Base-by-base conservation (phyloP, 2,329 filamentous ascomycete genomes). In the Zalaria sp. region DNA sequence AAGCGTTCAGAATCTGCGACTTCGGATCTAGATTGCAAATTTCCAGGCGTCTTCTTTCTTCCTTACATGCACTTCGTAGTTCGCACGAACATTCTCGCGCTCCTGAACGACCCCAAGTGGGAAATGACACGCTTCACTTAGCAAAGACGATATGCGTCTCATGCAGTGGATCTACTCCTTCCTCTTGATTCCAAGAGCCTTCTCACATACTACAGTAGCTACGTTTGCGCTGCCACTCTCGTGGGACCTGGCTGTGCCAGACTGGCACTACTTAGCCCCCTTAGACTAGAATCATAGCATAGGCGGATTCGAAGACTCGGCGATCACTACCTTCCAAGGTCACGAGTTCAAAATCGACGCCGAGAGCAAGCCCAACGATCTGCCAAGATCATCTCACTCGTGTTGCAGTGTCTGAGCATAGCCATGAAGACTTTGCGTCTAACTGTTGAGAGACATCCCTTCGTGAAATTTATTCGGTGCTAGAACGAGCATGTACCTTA, bases 271-370 rank as follows among this genome's bases (percentile, higher is more conserved):
- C 18, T 18, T 18, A 18, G 18, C 18, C 18, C 18, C 18, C 18
- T 18, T 18, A 18, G 18, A 18, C 18, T 18, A 18, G 18, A 18
- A 18, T 18, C 18, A 18, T 18, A 18, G 18, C 18, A 18, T 18
- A 34, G 83, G 84, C 83, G 79, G 83, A 83, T 83, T 91, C 84
- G 84, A 91, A 91, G 84, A 84, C 87, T 86, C 83, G 67, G 71
- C 71, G 79, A 72, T 68, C 64, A 62, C 58, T 67, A 68, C 69
- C 61, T 70, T 55, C 73, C 62, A 75, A 85, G 79, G 76, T 81
- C 79, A 75, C 69, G 83, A 72, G 86, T 83, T 89, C 84, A 89
- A 88, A 78, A 46, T 78, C 77, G 82, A 65, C 67, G 83, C 83
- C 84, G 76, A 89, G 69, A 89, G 58, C 59, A 72, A 81, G 67